These are phyloP conservation scores for Verticillium nubilum DNA, from an alignment of 2,329 filamentous ascomycete species.

Conservation along the genomic window DNA sequence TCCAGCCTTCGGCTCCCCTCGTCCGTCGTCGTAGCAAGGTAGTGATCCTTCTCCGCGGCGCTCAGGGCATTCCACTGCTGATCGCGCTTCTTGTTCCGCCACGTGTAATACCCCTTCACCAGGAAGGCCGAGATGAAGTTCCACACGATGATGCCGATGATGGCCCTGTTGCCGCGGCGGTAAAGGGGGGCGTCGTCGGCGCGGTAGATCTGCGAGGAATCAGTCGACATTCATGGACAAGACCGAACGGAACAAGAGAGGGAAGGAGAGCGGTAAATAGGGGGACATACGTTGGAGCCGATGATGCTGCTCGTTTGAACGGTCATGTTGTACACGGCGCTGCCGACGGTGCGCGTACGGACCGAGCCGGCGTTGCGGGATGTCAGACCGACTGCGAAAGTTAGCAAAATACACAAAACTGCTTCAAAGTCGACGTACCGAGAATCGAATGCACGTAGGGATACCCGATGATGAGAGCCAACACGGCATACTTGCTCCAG, in stretches of 20 bases:
- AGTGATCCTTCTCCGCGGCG: slow-evolving; percentile 26
- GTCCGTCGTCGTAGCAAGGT: slow-evolving; percentile 34
- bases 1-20: slow-evolving; percentile 32
- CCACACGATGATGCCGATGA: slow-evolving; percentile 30
- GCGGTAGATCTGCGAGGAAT: slow-evolving; percentile 19
- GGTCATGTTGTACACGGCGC: slow-evolving; percentile 56
- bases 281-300: slow-evolving; percentile 27
- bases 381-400: slow-evolving; percentile 49
- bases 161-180: slow-evolving; percentile 31
- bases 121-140: slow-evolving; percentile 25
- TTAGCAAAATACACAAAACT: no score
- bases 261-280: not conserved
- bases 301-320: slow-evolving; percentile 39
- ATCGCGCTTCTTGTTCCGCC: slow-evolving; percentile 20
- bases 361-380: slow-evolving; percentile 59
- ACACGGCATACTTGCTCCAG: slow-evolving; percentile 42
- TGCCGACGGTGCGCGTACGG: slow-evolving; percentile 55
- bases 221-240: no score
- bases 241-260: not conserved
- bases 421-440: slow-evolving; percentile 18
- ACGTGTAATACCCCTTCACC: slow-evolving; percentile 24
- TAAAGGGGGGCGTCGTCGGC: slow-evolving; percentile 42
- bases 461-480: slow-evolving; percentile 38
- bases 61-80: slow-evolving; percentile 21
- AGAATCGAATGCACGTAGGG: slow-evolving; percentile 35